These are phyloP conservation scores for Fusarium fujikuroi DNA, from an alignment of 2,329 filamentous ascomycete genomes.

Conservation along the genomic window DNA sequence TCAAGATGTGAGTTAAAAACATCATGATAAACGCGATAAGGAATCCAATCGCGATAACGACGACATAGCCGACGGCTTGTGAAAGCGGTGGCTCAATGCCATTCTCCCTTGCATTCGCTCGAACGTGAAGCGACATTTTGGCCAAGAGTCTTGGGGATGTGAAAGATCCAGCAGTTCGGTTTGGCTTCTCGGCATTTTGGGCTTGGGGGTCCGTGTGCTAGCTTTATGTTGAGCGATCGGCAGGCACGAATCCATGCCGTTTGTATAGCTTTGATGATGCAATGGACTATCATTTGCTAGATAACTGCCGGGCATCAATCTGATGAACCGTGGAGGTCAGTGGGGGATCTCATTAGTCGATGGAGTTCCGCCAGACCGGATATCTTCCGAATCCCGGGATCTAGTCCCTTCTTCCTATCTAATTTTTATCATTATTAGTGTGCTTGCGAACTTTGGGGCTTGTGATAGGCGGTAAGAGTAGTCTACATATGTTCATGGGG, in stretches of 20 bases:
- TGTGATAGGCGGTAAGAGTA: neutral
- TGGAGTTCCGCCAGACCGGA: neutral
- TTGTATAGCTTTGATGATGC: conserved; percentile 9
- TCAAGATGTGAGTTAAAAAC: conserved; percentile 57
- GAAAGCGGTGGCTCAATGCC: conserved; percentile 44
- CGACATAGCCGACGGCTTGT: conserved; percentile 47
- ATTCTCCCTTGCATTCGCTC: neutral
- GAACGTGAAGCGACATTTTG: conserved; percentile 1
- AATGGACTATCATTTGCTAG: neutral
- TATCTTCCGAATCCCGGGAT: neutral
- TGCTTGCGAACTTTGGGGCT: neutral
- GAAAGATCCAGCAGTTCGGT: neutral
- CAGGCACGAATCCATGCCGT: conserved; percentile 1
- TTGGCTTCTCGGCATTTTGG: neutral
- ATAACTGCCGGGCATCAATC: neutral
- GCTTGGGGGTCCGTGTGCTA: neutral
- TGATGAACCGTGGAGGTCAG: neutral
- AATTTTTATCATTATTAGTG: neutral
- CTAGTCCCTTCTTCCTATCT: neutral
- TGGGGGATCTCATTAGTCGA: neutral
- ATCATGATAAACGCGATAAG: conserved; percentile 57
- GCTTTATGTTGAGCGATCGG: neutral
- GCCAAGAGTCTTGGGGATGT: neutral
- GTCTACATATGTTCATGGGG: neutral
- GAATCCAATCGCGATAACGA: conserved; percentile 50